Evolutionary conservation across 1,284 basidiomycete genomes (phyloP).

Genomic region (Pyrrhoderma noxium): DNA sequence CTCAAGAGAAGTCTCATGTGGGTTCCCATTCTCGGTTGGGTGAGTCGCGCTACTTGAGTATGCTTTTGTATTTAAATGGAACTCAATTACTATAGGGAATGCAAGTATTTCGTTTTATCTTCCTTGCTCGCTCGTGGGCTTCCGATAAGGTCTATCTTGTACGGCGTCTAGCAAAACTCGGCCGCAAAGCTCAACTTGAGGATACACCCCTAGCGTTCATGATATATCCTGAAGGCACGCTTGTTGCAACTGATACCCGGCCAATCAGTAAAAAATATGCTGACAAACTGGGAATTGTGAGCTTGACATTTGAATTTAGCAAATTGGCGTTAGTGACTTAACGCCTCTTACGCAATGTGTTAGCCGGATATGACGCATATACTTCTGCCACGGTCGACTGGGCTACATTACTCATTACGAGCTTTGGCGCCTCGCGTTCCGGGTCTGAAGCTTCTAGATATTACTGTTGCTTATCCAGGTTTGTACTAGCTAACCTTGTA

Average conservation of each 20-base stretch:
- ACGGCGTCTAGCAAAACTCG: slow-evolving; percentile 49
- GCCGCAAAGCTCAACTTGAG: slow-evolving; percentile 50
- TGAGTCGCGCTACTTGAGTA: slow-evolving; percentile 32
- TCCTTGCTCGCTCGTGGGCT: slow-evolving; percentile 82
- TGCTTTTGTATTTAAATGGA: not conserved
- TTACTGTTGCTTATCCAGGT: slow-evolving; percentile 89
- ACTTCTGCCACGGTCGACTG: slow-evolving; percentile 87
- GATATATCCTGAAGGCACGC: slow-evolving; percentile 90
- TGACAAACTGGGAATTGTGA: slow-evolving; percentile 73
- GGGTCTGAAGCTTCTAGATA: slow-evolving; percentile 75
- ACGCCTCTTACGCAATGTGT: slow-evolving; percentile 2
- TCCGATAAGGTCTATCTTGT: slow-evolving; percentile 66
- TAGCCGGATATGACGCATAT: slow-evolving; percentile 75
- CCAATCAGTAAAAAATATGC: slow-evolving; percentile 81
- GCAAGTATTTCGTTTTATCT: slow-evolving; percentile 91
- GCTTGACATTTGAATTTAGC: slow-evolving; percentile 28
- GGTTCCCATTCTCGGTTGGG: slow-evolving; percentile 85
- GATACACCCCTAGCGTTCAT: slow-evolving; percentile 74
- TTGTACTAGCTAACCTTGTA: slow-evolving; percentile 18
- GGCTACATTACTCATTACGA: slow-evolving; percentile 79
- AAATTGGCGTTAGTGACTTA: slow-evolving; percentile 11
- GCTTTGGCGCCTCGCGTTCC: slow-evolving; percentile 75
- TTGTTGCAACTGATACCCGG: slow-evolving; percentile 76
- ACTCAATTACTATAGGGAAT: slow-evolving; percentile 48
- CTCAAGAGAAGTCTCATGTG: slow-evolving; percentile 86